Evolutionary conservation across 1,284 basidiomycete species (phyloP).

Genomic region (Pterulicium gracile): DNA sequence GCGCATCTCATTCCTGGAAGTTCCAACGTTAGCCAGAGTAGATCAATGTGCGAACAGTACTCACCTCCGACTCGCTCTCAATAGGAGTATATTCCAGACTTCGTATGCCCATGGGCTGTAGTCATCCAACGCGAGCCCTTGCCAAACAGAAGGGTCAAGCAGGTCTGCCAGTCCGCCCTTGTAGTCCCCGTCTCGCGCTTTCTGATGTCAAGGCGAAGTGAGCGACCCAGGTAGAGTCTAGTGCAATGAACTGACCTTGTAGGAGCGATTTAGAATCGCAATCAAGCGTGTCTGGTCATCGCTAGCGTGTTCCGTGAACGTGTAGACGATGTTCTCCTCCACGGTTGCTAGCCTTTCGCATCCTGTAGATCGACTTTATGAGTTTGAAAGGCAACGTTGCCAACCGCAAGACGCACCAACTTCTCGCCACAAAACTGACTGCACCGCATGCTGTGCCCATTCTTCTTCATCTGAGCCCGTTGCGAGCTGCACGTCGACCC

Average conservation of each 20-base stretch:
- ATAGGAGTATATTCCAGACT: slow-evolving; percentile 63
- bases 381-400: too few relatives aligned
- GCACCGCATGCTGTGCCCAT: slow-evolving; percentile 62
- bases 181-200: slow-evolving; percentile 59
- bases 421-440: slow-evolving; percentile 59
- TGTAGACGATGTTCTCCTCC: slow-evolving; percentile 59
- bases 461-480: slow-evolving; percentile 45
- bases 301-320: slow-evolving; percentile 47
- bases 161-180: slow-evolving; percentile 49
- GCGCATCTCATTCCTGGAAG: slow-evolving; percentile 42
- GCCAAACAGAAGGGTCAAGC: slow-evolving; percentile 61
- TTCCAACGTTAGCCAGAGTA: slow-evolving; percentile 6
- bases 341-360: slow-evolving; percentile 51
- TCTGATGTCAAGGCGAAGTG: slow-evolving; percentile 27
- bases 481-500: slow-evolving; percentile 45
- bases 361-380: too few relatives aligned
- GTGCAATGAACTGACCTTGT: slow-evolving; percentile 32
- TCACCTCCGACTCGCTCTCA: slow-evolving; percentile 60
- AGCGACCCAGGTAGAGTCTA: slow-evolving; percentile 1
- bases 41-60: slow-evolving; percentile 10
- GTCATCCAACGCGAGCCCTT: slow-evolving; percentile 48
- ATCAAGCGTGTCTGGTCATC: slow-evolving; percentile 52
- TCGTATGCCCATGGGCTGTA: slow-evolving; percentile 60
- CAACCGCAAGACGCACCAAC: slow-evolving; percentile 48
- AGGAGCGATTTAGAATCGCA: slow-evolving; percentile 51